Percentiles rank a stretch among this genome's conserved stretches.
Evolutionary conservation across 306 rosid species (phyloP).

Genomic region (Morella rubra): DNA sequence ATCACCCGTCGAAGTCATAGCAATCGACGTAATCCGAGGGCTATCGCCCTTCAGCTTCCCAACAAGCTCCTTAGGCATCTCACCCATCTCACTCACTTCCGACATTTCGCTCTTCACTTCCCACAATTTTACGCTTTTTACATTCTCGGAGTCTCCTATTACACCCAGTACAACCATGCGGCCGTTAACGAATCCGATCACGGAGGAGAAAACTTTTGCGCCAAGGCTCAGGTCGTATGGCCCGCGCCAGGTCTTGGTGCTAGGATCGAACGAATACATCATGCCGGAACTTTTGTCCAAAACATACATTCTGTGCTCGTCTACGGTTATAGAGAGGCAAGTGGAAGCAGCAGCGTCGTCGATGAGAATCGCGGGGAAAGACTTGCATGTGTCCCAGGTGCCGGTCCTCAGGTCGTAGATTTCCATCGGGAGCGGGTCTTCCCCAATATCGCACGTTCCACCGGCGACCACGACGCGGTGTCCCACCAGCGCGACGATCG

Average conservation of each 20-base stretch:
- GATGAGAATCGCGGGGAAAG: conserved; percentile 50
- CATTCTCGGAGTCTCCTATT: conserved; percentile 37
- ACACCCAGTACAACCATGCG: conserved; percentile 50
- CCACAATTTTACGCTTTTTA: conserved; percentile 50
- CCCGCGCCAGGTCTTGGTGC: conserved; percentile 49
- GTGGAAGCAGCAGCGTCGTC: conserved; percentile 50
- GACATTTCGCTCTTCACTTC: conserved; percentile 33
- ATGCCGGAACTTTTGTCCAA: conserved; percentile 49
- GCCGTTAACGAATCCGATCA: conserved; percentile 30
- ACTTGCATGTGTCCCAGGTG: conserved; percentile 45
- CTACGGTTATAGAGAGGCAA: conserved; percentile 54
- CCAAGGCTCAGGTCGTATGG: conserved; percentile 47
- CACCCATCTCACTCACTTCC: conserved; percentile 41
- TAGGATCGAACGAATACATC: conserved; percentile 49
- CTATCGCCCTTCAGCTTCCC: conserved; percentile 40
- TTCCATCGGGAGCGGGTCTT: conserved; percentile 66
- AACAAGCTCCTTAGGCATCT: conserved; percentile 62
- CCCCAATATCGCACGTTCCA: conserved; percentile 56
- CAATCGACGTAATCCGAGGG: conserved; percentile 36
- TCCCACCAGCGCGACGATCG: conserved; percentile 51
- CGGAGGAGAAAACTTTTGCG: conserved; percentile 16
- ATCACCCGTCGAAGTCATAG: conserved; percentile 41
- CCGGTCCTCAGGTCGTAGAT: conserved; percentile 34
- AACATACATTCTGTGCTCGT: conserved; percentile 38
- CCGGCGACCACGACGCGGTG: conserved; percentile 40